Conservation (phyloP, 179 eudicot species). For the Beta lomatogona region DNA sequence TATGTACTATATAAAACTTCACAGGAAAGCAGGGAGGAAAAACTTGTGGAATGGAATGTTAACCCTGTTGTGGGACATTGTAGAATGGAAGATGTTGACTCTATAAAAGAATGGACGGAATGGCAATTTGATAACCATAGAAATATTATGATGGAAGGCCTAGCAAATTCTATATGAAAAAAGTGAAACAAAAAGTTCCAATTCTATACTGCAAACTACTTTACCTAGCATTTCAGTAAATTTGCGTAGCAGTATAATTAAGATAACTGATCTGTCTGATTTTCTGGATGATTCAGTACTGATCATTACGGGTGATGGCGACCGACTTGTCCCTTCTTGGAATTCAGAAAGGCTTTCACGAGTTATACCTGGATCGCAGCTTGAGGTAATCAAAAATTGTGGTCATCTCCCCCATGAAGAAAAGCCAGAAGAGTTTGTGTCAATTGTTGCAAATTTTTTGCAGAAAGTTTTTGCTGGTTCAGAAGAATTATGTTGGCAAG, state of each 20-base stretch:
- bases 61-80: background rate
- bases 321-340: slow-evolving; percentile 86
- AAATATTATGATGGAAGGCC: too few species aligned
- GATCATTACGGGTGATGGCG: slow-evolving; percentile 78
- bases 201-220: background rate
- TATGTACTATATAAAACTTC: background rate
- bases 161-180: background rate
- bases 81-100: background rate
- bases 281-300: slow-evolving; percentile 47
- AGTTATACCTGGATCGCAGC: slow-evolving; percentile 70
- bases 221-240: background rate
- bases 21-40: background rate
- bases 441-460: slow-evolving; percentile 65
- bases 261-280: background rate
- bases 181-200: background rate
- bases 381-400: slow-evolving; percentile 78
- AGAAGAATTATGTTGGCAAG: slow-evolving; percentile 40
- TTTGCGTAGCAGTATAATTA: background rate
- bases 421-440: slow-evolving; percentile 65
- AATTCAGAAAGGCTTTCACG: slow-evolving; percentile 72
- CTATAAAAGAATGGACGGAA: background rate
- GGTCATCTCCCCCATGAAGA: slow-evolving; percentile 97
- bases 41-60: background rate
- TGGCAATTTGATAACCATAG: background rate
- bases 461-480: slow-evolving; percentile 40